Evolutionary conservation across 768 basidiomycete species (phyloP), one percentile per base, ranked within the genome.

Genomic region (Crassisporium funariophilum): DNA sequence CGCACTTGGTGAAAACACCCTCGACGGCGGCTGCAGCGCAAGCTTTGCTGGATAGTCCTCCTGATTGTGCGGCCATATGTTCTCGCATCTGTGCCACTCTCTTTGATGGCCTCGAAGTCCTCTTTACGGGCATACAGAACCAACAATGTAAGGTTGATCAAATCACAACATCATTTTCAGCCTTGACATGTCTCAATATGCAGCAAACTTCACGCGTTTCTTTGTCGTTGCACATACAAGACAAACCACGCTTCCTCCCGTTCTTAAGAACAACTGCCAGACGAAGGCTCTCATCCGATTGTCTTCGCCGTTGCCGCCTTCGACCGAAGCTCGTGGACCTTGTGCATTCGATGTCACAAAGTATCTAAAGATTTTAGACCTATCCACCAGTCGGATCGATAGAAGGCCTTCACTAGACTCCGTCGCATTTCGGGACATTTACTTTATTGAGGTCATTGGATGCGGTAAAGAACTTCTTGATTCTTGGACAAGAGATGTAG

Each of bases 11-110:
- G 41, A 82, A 77, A 56, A 82, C 76, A n/a, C 57, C 81, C 5
- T 92, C 89, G 5, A 92, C 89, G 5, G 87, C 87, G 0, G 75
- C 74, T 4, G 89, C 89, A 8, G 89, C 88, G 1, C 71, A 75
- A 55, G 63, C 68, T 9, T 65, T 79, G 9, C 61, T 73, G 4
- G 57, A 71, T 13, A 73, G 69, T 35, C 67, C 75, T 6, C 60
- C 64, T 5, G 71, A 74, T 49, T 78, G 77, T 53, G 89, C 86
- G 3, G 89, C 88, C 8, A 88, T 92, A 46, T 88, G 86, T 56
- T 90, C 89, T 8, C 75, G 71, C 19, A 67, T 86, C 19, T 87
- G 85, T 47, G 72, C 75, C 4, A 73, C 71, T 10, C 55, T 86
- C 31, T 86, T 86, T 50, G 65, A 75, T 1, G 82, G 76, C n/a